A percentile compares a stretch with the other conserved stretches of the same genome.
These are phyloP conservation scores for Penicillium sp. DNA, from an alignment of 2,329 filamentous ascomycete genomes.

Conservation along the genomic window DNA sequence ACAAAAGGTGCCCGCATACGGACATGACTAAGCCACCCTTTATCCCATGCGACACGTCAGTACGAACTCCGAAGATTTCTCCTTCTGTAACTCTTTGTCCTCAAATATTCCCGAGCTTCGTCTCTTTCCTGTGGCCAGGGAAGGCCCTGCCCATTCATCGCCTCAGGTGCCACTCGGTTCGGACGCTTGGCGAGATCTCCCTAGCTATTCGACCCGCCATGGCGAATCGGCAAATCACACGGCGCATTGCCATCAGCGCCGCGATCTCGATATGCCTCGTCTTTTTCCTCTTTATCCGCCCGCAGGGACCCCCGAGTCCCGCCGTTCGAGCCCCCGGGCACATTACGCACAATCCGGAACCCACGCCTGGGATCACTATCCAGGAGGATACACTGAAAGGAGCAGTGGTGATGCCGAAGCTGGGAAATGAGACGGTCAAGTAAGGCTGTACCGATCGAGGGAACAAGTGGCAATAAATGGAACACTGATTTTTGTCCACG, in stretches of 20 bases:
- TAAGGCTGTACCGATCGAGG: constrained; percentile 18
- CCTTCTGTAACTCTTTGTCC: neutral
- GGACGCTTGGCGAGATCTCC: constrained; percentile 3
- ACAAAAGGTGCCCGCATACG: constrained; percentile 8
- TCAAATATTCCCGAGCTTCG: neutral
- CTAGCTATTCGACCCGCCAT: constrained; percentile 18
- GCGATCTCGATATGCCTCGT: constrained; percentile 32
- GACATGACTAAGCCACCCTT: constrained; percentile 17
- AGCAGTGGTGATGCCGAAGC: constrained; percentile 43
- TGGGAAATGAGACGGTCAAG: constrained; percentile 50
- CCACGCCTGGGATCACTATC: constrained; percentile 20
- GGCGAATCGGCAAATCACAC: constrained; percentile 37
- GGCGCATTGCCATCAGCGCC: constrained; percentile 35
- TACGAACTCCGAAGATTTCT: neutral
- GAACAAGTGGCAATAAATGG: neutral
- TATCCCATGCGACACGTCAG: neutral
- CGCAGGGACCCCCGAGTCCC: constrained; percentile 37
- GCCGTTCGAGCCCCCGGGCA: constrained; percentile 41
- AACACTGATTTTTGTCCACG: neutral
- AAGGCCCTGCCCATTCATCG: neutral
- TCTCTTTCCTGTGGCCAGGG: neutral
- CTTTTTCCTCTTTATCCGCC: constrained; percentile 38
- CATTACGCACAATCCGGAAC: constrained; percentile 28
- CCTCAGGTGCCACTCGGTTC: neutral
- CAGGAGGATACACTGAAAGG: constrained; percentile 41